These are phyloP conservation scores for Nevesoporus exiguus DNA, from an alignment of 768 basidiomycete species.

Conservation along the genomic window DNA sequence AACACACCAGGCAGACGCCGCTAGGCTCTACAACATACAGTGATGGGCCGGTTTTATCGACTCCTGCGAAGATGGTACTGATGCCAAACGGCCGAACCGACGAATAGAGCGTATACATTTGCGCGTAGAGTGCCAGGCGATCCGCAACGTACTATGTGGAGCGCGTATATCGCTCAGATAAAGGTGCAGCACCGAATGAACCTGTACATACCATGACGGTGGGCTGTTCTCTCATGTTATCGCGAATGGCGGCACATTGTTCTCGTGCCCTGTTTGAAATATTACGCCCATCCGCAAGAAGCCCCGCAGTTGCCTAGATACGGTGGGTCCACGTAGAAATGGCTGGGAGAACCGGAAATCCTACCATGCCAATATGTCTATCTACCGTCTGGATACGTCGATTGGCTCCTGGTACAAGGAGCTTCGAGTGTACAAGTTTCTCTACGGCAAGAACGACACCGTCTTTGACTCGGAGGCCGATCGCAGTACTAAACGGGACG, in stretches of 20 bases:
- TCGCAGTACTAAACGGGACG: conserved; percentile 68
- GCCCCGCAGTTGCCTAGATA: conserved; percentile 82
- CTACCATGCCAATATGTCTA: conserved; percentile 87
- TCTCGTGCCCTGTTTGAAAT: conserved; percentile 80
- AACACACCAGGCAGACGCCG: conserved; percentile 81
- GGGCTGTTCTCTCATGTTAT: conserved; percentile 67
- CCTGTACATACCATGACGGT: conserved; percentile 65
- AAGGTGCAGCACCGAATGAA: background rate
- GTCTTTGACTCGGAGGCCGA: conserved; percentile 91
- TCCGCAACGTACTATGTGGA: conserved; percentile 54
- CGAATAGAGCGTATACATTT: conserved; percentile 96
- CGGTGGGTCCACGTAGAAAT: background rate
- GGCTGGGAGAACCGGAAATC: conserved; percentile 11
- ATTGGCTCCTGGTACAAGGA: conserved; percentile 90
- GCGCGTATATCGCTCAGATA: background rate
- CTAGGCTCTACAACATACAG: conserved; percentile 94
- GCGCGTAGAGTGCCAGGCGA: conserved; percentile 84
- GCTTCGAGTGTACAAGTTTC: conserved; percentile 94
- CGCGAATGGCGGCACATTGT: conserved; percentile 73
- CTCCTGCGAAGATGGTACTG: conserved; percentile 84
- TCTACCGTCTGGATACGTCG: conserved; percentile 92
- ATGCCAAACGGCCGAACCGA: conserved; percentile 97
- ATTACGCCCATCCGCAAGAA: conserved; percentile 91
- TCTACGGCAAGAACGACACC: conserved; percentile 96
- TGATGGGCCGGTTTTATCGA: conserved; percentile 84